Evolutionary conservation across 345 rosid genomes (phyloP).

Genomic region (Dovyalis caffra): DNA sequence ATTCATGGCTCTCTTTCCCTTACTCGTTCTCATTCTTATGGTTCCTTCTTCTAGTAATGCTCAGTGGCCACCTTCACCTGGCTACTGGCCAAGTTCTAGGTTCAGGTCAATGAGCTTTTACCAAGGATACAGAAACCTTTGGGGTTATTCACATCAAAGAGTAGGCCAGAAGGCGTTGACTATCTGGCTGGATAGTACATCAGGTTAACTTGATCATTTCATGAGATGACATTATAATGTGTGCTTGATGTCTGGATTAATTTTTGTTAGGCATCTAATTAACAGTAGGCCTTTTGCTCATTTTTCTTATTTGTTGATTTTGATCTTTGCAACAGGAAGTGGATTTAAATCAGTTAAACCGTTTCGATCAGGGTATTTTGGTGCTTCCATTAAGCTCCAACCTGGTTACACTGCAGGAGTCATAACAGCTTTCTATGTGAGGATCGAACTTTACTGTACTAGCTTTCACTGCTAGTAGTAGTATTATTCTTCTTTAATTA

Average conservation of each 20-base stretch:
- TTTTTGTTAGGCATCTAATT: slow-evolving; percentile 9
- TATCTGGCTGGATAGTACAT: slow-evolving; percentile 84
- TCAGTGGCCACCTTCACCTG: slow-evolving; percentile 83
- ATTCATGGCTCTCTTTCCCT: slow-evolving; percentile 36
- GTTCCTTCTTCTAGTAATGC: slow-evolving; percentile 45
- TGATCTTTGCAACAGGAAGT: slow-evolving; percentile 51
- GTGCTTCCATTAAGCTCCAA: slow-evolving; percentile 81
- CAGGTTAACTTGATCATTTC: slow-evolving; percentile 40
- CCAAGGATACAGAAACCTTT: slow-evolving; percentile 74
- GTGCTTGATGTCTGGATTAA: not conserved
- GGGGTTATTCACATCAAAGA: slow-evolving; percentile 89
- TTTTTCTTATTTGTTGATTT: slow-evolving; percentile 5
- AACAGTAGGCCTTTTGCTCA: not conserved
- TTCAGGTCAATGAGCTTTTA: slow-evolving; percentile 64
- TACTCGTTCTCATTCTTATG: slow-evolving; percentile 34
- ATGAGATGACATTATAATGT: not conserved
- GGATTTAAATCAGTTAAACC: slow-evolving; percentile 90
- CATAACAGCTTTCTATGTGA: slow-evolving; percentile 87
- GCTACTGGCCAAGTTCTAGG: slow-evolving; percentile 87
- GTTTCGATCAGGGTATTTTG: slow-evolving; percentile 90
- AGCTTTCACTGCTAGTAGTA: not conserved
- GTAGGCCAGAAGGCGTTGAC: slow-evolving; percentile 60
- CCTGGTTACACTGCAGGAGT: slow-evolving; percentile 97
- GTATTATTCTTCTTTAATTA: not conserved
- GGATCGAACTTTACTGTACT: slow-evolving; percentile 17